Evolutionary conservation across 1,284 basidiomycete species (phyloP).

Genomic region (Irpex sp.): DNA sequence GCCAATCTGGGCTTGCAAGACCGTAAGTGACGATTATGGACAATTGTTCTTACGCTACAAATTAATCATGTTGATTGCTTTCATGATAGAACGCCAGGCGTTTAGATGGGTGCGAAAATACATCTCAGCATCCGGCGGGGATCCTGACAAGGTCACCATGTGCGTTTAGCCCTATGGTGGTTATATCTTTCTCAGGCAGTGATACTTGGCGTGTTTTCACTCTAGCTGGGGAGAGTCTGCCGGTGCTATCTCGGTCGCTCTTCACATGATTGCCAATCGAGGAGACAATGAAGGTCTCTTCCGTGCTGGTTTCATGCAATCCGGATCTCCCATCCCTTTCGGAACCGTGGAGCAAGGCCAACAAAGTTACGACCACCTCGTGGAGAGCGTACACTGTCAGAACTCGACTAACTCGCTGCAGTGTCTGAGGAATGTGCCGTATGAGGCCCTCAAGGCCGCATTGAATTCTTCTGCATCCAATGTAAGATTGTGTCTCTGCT

Average conservation of each 20-base stretch:
- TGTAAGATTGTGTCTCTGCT: background rate
- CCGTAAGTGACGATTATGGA: constrained; percentile 21
- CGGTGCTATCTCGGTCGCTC: constrained; percentile 29
- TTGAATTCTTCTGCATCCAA: constrained; percentile 22
- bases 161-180: constrained; percentile 8
- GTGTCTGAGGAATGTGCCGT: constrained; percentile 26
- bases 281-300: constrained; percentile 27
- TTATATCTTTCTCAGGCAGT: background rate
- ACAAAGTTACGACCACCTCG: constrained; percentile 26
- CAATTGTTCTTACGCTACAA: no score
- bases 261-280: constrained; percentile 27
- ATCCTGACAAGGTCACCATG: constrained; percentile 29
- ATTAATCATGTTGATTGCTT: no score
- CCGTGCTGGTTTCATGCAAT: constrained; percentile 30
- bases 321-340: constrained; percentile 26
- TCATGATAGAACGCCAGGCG: constrained; percentile 22
- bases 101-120: constrained; percentile 40
- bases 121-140: constrained; percentile 39
- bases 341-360: constrained; percentile 27
- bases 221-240: constrained; percentile 37
- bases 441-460: constrained; percentile 22
- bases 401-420: constrained; percentile 30
- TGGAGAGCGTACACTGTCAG: constrained; percentile 26
- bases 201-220: background rate
- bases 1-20: constrained; percentile 36